Conservation (phyloP, 805 yeast genomes). For the Suhomyces sp. region DNA sequence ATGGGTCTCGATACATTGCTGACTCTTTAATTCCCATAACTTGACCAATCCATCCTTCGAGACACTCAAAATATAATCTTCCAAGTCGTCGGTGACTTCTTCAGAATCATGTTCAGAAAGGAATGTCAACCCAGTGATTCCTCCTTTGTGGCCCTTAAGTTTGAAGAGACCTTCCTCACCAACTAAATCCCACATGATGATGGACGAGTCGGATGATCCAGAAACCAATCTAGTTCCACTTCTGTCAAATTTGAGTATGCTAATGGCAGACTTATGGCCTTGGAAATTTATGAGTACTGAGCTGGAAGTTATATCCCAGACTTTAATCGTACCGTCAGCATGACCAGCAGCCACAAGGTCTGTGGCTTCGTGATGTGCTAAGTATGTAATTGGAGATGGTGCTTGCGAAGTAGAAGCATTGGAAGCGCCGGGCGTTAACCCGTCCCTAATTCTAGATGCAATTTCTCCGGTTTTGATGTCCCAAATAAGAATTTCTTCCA, state of each 20-base stretch:
- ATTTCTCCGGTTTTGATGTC: slow-evolving; percentile 88
- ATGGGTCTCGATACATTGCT: slow-evolving; percentile 92
- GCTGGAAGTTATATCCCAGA: slow-evolving; percentile 87
- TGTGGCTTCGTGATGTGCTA: slow-evolving; percentile 60
- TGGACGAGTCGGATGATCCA: slow-evolving; percentile 81
- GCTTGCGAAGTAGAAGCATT: slow-evolving; percentile 62
- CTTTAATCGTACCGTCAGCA: slow-evolving; percentile 80
- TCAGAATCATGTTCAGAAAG: slow-evolving; percentile 28
- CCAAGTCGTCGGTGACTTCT: slow-evolving; percentile 48
- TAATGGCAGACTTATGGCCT: slow-evolving; percentile 88
- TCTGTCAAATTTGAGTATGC: slow-evolving; percentile 65
- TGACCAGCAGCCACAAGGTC: slow-evolving; percentile 86
- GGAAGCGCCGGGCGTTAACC: slow-evolving; percentile 68
- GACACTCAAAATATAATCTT: slow-evolving; percentile 71
- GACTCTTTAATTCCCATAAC: slow-evolving; percentile 87
- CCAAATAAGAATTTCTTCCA: slow-evolving; percentile 87
- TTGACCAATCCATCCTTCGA: slow-evolving; percentile 91
- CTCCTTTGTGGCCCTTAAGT: slow-evolving; percentile 85
- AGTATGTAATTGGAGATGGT: slow-evolving; percentile 60
- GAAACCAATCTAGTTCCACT: slow-evolving; percentile 84
- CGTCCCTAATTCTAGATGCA: slow-evolving; percentile 56
- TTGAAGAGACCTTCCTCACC: slow-evolving; percentile 87
- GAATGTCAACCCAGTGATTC: slow-evolving; percentile 73
- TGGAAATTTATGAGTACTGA: slow-evolving; percentile 76
- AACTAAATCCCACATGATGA: slow-evolving; percentile 93